phyloP scores from a whole-genome alignment of 768 basidiomycete species.

The Leccinum boreale region DNA sequence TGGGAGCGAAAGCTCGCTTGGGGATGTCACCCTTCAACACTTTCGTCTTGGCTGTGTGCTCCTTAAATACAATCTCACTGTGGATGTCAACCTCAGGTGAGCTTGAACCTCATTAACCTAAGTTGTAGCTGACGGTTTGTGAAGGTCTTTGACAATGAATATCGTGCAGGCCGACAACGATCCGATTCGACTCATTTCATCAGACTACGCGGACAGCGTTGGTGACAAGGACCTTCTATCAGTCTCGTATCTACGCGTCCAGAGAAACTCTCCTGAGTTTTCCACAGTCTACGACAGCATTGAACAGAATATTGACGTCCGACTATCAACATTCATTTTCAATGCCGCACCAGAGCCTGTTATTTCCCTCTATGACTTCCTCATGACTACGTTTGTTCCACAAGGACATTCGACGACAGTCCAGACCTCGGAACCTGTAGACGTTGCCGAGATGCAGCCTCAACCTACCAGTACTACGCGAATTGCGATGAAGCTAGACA shows the following conservation, averaged over 20 bases:
- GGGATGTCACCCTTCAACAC: constrained; percentile 71
- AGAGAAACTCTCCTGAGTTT: constrained; percentile 86
- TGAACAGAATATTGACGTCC: constrained; percentile 84
- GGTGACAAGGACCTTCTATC: constrained; percentile 67
- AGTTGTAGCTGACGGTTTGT: constrained; percentile 8
- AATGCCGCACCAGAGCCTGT: constrained; percentile 88
- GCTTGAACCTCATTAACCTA: constrained; percentile 4
- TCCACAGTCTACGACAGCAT: constrained; percentile 73
- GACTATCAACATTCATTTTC: constrained; percentile 88
- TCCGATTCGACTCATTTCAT: constrained; percentile 65
- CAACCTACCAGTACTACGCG: constrained; percentile 59
- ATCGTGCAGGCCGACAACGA: constrained; percentile 55
- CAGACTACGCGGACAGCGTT: constrained; percentile 39
- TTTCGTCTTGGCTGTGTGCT: constrained; percentile 75
- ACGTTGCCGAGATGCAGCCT: neutral
- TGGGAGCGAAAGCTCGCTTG: constrained; percentile 68
- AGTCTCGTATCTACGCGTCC: constrained; percentile 75
- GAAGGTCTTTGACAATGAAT: constrained; percentile 72
- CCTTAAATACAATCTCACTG: constrained; percentile 82
- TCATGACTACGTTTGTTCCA: constrained; percentile 94
- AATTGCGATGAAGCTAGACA: constrained; percentile 78
- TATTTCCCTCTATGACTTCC: constrained; percentile 88
- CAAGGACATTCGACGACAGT: constrained; percentile 10
- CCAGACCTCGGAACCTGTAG: constrained; percentile 9
- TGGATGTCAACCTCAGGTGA: constrained; percentile 77